phyloP scores from a whole-genome alignment of 2,329 filamentous ascomycete genomes.

The Monosporascus sp. region DNA sequence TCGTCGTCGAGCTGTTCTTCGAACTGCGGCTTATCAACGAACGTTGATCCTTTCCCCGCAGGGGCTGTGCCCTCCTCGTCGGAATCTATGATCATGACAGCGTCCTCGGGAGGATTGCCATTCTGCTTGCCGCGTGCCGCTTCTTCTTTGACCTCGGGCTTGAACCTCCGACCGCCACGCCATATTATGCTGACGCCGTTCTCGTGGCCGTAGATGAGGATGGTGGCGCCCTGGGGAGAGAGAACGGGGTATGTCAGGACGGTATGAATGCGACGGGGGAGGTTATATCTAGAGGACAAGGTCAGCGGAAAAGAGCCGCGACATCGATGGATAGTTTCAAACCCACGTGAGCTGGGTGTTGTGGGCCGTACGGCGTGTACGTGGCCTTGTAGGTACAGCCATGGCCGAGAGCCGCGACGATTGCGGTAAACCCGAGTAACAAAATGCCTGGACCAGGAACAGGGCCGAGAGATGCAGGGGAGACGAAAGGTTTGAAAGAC shows the following conservation, averaged over 20 bases:
- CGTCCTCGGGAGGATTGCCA: slow-evolving; percentile 41
- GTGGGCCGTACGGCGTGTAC: slow-evolving; percentile 43
- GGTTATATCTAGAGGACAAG: slow-evolving; percentile 45
- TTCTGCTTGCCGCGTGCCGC: slow-evolving; percentile 43
- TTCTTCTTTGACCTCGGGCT: slow-evolving; percentile 33
- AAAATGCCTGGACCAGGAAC: no score
- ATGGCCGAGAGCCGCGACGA: slow-evolving; percentile 8
- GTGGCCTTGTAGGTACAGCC: slow-evolving; percentile 25
- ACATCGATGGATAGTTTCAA: background rate
- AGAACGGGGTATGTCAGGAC: slow-evolving; percentile 57
- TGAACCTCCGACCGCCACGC: slow-evolving; percentile 59
- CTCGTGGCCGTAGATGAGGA: slow-evolving; percentile 60
- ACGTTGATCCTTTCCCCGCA: slow-evolving; percentile 19
- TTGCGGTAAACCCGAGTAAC: background rate
- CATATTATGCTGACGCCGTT: slow-evolving; percentile 57
- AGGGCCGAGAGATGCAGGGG: no score
- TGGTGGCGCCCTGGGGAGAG: slow-evolving; percentile 58
- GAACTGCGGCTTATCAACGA: slow-evolving; percentile 54
- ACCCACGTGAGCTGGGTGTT: slow-evolving; percentile 28
- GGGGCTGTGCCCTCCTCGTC: slow-evolving; percentile 49
- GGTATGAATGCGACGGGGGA: slow-evolving; percentile 53
- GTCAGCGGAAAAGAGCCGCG: no score
- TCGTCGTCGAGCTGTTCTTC: slow-evolving; percentile 46
- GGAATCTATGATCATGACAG: slow-evolving; percentile 59
- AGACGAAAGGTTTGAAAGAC: no score